Evolutionary conservation across 208 protist genomes (phyloP), one percentile per base, ranked within the genome.

Genomic region (Balamuthia mandrillaris): DNA sequence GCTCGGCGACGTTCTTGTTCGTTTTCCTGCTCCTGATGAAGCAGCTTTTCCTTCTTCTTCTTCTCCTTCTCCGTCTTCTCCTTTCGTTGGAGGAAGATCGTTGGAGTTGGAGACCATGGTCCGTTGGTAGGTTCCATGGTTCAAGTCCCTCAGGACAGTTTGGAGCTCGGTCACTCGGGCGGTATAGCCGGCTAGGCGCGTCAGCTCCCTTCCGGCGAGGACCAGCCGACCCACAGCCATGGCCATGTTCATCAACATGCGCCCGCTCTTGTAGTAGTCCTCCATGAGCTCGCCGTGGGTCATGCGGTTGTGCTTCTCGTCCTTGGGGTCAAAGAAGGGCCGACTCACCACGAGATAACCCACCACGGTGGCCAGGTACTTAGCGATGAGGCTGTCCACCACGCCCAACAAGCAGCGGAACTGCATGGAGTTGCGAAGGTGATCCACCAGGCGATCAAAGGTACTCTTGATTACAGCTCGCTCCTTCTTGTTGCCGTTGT

Each of bases 321-420:
- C 84, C 52, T 41, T 60, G 37, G 84, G 61, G 68, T 88, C 70
- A 39, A 90, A 72, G 77, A 90, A 88, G 39, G 91, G 91, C 10
- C 87, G 84, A 72, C 84, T 87, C 77, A 93, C 88, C 52, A 90
- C 86, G 18, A 84, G 86, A 66, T 91, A 91, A 31, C 86, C 88
- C 56, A 88, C 81, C 60, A 82, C 84, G 12, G 91, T 90, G 27
- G 91, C 89, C 58, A 88, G 85, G 85, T 93, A 93, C 85, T 93
- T 93, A 44, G 91, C 88, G 39, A 93, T 78, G 41, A 93, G 79
- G 44, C 81, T 90, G 88, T 93, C 91, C 18, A 93, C 86, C 47
- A 91, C 63, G 37, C 81, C 87, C 74, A 90, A 45, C 10, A 58
- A 31, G 61, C 79, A 84, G n/a, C 89, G 31, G 74, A 89, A 90